phyloP scores from a whole-genome alignment of 371 early-diverging fungal genomes.

The Mortierella sp. region DNA sequence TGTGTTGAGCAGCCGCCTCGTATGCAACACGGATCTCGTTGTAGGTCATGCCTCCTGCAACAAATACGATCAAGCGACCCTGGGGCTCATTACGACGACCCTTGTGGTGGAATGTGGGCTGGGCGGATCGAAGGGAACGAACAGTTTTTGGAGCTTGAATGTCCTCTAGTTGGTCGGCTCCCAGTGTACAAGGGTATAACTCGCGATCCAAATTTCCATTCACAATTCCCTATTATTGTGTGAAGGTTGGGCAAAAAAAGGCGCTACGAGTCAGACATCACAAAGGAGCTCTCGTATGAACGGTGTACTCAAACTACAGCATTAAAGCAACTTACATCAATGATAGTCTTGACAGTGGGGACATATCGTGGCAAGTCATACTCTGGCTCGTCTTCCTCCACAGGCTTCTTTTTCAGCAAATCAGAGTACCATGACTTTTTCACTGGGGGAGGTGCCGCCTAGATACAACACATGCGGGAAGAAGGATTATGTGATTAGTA shows the following conservation, averaged over 20 bases:
- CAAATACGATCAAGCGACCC: conserved; percentile 73
- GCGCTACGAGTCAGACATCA: neutral
- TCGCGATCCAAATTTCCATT: conserved; percentile 51
- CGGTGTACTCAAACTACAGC: neutral
- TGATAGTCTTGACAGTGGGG: conserved; percentile 70
- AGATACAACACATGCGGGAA: neutral
- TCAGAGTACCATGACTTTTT: conserved; percentile 54
- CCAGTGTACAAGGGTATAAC: conserved; percentile 47
- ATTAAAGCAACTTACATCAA: conserved; percentile 34
- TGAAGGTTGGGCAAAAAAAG: neutral
- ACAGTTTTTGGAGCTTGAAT: conserved; percentile 58
- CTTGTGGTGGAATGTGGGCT: conserved; percentile 58
- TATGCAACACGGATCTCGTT: conserved; percentile 92
- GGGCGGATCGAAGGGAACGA: conserved; percentile 55
- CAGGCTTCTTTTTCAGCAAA: conserved; percentile 58
- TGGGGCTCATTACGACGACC: conserved; percentile 58
- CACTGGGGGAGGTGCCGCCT: conserved; percentile 55
- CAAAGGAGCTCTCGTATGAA: neutral
- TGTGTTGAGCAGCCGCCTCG: conserved; percentile 80
- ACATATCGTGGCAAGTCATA: conserved; percentile 82
- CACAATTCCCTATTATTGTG: conserved; percentile 29
- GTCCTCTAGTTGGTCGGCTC: conserved; percentile 47
- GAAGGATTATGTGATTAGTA: neutral
- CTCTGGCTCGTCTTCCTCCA: conserved; percentile 71
- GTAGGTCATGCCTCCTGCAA: conserved; percentile 94